Conservation (phyloP, 2,329 filamentous ascomycete species). For the Pseudocercospora cruenta region DNA sequence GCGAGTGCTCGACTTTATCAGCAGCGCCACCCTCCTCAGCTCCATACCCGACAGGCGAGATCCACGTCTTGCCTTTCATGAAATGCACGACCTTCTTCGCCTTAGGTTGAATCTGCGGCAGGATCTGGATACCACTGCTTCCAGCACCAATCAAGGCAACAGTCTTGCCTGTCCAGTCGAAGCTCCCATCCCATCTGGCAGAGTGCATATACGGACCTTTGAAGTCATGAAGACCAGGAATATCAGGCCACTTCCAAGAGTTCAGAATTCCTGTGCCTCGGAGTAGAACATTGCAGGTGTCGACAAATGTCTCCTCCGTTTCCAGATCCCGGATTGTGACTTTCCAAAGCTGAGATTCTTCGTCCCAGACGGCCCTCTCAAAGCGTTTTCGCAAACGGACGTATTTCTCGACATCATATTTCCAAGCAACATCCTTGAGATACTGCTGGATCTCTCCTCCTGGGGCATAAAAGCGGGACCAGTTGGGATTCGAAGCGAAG, state of each 20-base stretch:
- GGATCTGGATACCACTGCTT: constrained; percentile 47
- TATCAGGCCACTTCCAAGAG: constrained; percentile 16
- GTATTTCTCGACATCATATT: constrained; percentile 18
- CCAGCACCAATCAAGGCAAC: constrained; percentile 47
- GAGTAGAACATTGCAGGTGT: constrained; percentile 21
- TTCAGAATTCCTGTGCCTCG: constrained; percentile 19
- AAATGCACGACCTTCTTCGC: background rate
- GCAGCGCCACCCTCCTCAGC: too few species aligned
- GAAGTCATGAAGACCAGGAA: constrained; percentile 44
- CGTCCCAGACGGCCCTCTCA: constrained; percentile 15
- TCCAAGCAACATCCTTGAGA: constrained; percentile 9
- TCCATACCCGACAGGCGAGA: background rate
- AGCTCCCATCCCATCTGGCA: constrained; percentile 39
- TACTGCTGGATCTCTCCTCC: constrained; percentile 28
- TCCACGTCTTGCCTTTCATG: background rate
- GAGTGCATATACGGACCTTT: constrained; percentile 44
- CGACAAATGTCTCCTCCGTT: background rate
- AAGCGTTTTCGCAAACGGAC: constrained; percentile 36
- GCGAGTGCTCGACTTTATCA: too few species aligned
- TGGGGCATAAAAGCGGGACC: constrained; percentile 47
- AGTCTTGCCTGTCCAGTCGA: constrained; percentile 38
- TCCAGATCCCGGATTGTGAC: constrained; percentile 8
- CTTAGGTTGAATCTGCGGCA: constrained; percentile 49
- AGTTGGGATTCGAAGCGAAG: constrained; percentile 47
- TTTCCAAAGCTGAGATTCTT: constrained; percentile 14